Evolutionary conservation across 1,284 basidiomycete genomes (phyloP), one percentile per base, ranked within the genome.

Genomic region (Cryptococcus deneoformans): DNA sequence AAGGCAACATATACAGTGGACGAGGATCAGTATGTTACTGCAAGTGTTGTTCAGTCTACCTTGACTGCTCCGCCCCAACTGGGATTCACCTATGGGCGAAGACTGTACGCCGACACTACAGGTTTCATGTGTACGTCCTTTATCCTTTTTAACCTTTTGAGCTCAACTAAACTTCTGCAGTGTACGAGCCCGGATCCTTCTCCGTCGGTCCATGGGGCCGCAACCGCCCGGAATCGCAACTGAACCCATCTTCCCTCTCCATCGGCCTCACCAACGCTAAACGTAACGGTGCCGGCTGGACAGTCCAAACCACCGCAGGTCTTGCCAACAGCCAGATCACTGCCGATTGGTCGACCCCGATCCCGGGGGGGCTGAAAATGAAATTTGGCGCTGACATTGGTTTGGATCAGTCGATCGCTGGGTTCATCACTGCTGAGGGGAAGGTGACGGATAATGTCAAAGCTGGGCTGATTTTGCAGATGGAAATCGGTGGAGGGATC

Each of bases 1-100:
- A 82, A 82, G 57, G 73, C 70, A 2, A 80, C 79, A 10, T 82
- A 76, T 53, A 74, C 78, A 2, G 57, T 79, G 39, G 79, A 80
- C 54, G 71, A 79, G 55, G 72, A 79, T 53, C 77, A 77, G 66
- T 79, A 62, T 55, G 44, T 80, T 20, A 80, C 77, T 0, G 71
- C 76, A 54, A 73, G 72, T 43, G 65, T 72, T 6, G 59, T 76
- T 5, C 60, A 65, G 52, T 69, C 73, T 62, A 69, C 67, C 2
- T 52, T 68, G 14, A n/a, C 51, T 2, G 70, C 70, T 1, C 77
- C 77, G 3, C 82, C 82, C 0, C 71, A 73, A 4, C 47, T 81
- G 40, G 75, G 75, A 10, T 12, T 82, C 5, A 79, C 77, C 1
- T 72, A 79, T 44, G 82, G 80, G 0, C 73, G 80, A 35, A 65